Evolutionary conservation across 192 early-diverging fungal genomes (phyloP), one percentile per base, ranked within the genome.

Genomic region (Backusella psychrophila): DNA sequence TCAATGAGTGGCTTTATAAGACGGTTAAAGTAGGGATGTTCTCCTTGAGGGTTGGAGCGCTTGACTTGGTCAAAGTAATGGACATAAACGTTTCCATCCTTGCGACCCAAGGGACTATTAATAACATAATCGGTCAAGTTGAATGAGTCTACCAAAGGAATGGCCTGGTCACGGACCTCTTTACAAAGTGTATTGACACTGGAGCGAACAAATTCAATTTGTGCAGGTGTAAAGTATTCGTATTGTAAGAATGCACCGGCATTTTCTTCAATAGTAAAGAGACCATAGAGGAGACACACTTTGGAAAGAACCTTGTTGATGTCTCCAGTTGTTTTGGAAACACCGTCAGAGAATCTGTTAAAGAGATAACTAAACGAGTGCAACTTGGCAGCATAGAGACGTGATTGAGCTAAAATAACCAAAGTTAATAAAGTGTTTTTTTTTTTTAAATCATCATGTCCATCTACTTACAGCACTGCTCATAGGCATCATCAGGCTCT

Each of bases 101-200:
- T 90, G 44, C 92, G 87, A 49, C 96, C 96, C 34, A 97, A 80
- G 26, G 96, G 96, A 66, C 94, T 94, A 86, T 94, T 96, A 78
- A 97, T 84, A 36, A 97, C 90, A 80, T 93, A 96, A 81, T 97
- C 96, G 9, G 91, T 87, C 86, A 92, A 93, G 77, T 94, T 95
- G 85, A 96, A 97, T 23, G 94, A 85, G 81, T 97, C 96, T 21
- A 94, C 93, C 36, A 96, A 81, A 11, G 94, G 89, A 83, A 97
- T 91, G 49, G 92, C 92, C 75, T 96, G 91, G 53, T 90, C 85
- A 75, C 96, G 90, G 9, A 97, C 83, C 31, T 82, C 85, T 19
- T 85, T 82, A 84, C 94, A 94, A 17, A 91, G 87, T 6, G 71
- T 66, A 72, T 87, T 91, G 75, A 95, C 91, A 73, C 87, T 82